These are phyloP conservation scores for Solanum hybrid DNA, from an alignment of 305 asterid genomes.

Conservation along the genomic window DNA sequence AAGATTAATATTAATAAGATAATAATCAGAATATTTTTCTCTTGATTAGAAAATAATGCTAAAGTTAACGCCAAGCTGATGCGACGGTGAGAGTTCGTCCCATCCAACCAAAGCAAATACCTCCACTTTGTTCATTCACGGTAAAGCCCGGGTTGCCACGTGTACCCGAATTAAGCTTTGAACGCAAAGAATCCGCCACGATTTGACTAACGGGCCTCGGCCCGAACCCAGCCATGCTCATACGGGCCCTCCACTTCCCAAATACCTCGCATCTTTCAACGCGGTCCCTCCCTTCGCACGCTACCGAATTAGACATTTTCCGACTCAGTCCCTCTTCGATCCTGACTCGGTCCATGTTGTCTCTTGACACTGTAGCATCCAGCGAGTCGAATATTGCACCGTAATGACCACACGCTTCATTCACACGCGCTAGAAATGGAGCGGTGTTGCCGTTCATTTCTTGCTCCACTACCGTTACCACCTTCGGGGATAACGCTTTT, in stretches of 20 bases:
- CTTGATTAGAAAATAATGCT: background rate
- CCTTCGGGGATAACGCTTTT: conserved; percentile 47
- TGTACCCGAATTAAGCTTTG: conserved; percentile 45
- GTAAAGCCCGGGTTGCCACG: conserved; percentile 83
- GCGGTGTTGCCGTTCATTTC: conserved; percentile 78
- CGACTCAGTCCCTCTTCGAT: conserved; percentile 88
- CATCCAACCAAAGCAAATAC: conserved; percentile 79
- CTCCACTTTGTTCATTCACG: conserved; percentile 58
- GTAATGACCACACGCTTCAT: conserved; percentile 61
- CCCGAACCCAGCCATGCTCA: conserved; percentile 83
- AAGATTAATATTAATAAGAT: background rate
- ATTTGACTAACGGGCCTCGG: conserved; percentile 36
- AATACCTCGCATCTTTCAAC: conserved; percentile 84
- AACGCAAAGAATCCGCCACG: conserved; percentile 39
- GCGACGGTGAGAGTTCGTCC: conserved; percentile 78
- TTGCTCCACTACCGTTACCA: conserved; percentile 77
- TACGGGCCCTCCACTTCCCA: conserved; percentile 94
- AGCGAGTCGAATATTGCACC: conserved; percentile 72
- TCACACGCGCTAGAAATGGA: conserved; percentile 60
- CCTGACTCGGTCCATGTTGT: conserved; percentile 34
- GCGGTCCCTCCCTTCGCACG: conserved; percentile 95
- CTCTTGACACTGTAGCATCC: conserved; percentile 48
- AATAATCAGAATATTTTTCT: background rate
- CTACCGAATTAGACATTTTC: conserved; percentile 68
- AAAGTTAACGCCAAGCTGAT: conserved; percentile 73